phyloP scores from a whole-genome alignment of 148 eudicot genomes.

The Diospyros kaki region DNA sequence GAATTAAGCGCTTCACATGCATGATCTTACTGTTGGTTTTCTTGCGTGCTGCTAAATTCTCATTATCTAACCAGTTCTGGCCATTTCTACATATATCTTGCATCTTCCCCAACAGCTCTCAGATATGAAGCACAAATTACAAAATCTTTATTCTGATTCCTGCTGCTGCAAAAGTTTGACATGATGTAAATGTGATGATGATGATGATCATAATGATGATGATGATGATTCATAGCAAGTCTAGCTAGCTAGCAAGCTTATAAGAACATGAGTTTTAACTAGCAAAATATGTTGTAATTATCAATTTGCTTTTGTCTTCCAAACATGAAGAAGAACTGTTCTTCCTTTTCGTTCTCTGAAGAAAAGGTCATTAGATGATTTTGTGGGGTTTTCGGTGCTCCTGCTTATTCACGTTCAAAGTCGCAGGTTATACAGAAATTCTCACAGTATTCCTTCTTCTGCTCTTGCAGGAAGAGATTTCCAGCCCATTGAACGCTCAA shows the following conservation, averaged over 20 bases:
- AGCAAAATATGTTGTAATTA: background rate
- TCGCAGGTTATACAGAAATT: too few species aligned
- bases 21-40: background rate
- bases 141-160: too few species aligned
- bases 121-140: too few species aligned
- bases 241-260: background rate
- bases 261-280: background rate
- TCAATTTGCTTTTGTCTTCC: background rate
- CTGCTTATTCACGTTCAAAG: background rate
- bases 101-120: background rate
- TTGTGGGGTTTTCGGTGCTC: background rate
- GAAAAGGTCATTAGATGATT: background rate
- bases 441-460: background rate
- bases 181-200: too few species aligned
- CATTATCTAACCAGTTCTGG: conserved; percentile 11
- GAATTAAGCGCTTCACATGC: conserved; percentile 17
- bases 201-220: too few species aligned
- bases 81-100: background rate
- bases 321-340: background rate
- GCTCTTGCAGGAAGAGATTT: conserved; percentile 57
- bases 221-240: too few species aligned
- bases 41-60: conserved; percentile 8
- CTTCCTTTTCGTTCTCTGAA: background rate
- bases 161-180: too few species aligned
- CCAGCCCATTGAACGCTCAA: conserved; percentile 58